Conservation (phyloP, 176 grass and related monocot species). For the Oryza glaberrima region DNA sequence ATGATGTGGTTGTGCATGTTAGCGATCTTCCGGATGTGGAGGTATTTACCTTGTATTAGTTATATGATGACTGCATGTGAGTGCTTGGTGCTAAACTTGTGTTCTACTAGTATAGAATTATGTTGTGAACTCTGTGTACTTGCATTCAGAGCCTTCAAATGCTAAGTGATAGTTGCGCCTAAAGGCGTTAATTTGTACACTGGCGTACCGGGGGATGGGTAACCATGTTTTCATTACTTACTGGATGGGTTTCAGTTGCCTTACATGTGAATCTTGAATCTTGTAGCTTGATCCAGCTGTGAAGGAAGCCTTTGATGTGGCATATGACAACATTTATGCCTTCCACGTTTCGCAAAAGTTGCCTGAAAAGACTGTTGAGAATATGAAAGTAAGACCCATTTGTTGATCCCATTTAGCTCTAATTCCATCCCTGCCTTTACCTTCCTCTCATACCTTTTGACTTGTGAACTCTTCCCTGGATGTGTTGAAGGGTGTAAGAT, state of each 20-base stretch:
- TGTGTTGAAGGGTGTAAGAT: slow-evolving; percentile 79
- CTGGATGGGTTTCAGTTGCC: background rate
- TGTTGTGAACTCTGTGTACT: background rate
- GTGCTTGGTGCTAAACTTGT: background rate
- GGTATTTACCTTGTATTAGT: slow-evolving; percentile 51
- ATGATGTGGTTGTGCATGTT: slow-evolving; percentile 63
- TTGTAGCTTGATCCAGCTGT: slow-evolving; percentile 91
- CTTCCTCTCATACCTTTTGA: background rate
- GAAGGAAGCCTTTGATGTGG: slow-evolving; percentile 89
- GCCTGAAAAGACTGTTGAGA: slow-evolving; percentile 84
- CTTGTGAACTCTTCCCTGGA: slow-evolving; percentile 8
- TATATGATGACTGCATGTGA: background rate
- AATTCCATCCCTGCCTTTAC: background rate
- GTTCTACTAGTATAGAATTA: background rate
- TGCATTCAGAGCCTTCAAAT: slow-evolving; percentile 2
- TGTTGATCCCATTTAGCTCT: background rate
- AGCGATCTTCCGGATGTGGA: slow-evolving; percentile 66
- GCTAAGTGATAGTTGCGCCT: slow-evolving; percentile 7
- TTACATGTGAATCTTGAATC: slow-evolving; percentile 29
- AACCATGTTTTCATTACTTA: background rate
- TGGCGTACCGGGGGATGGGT: background rate
- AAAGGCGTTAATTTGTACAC: background rate
- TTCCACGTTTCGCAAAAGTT: slow-evolving; percentile 85
- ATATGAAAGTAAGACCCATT: slow-evolving; percentile 71
- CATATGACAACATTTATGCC: slow-evolving; percentile 96